phyloP scores from a whole-genome alignment of 306 rosid genomes.

The Dryas octopetala region DNA sequence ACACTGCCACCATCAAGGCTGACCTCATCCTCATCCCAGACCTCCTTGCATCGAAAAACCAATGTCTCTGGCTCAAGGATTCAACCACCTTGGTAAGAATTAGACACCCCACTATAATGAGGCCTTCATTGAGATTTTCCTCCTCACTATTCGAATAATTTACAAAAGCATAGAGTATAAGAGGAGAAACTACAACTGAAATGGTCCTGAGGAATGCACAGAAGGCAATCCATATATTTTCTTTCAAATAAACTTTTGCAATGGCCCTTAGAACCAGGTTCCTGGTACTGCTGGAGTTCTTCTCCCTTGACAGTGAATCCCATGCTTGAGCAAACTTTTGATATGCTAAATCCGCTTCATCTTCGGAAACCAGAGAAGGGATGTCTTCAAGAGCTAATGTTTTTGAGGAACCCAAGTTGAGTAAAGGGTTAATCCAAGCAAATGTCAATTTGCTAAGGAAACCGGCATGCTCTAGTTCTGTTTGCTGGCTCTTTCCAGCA shows the following conservation, averaged over 20 bases:
- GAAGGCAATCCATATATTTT: conserved; percentile 51
- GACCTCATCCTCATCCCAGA: conserved; percentile 79
- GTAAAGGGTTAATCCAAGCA: conserved; percentile 66
- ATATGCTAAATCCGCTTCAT: conserved; percentile 50
- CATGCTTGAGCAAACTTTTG: conserved; percentile 48
- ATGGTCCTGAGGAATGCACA: conserved; percentile 47
- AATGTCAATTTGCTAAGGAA: conserved; percentile 53
- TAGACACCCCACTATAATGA: conserved; percentile 49
- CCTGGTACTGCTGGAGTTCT: conserved; percentile 24
- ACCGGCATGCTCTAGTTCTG: conserved; percentile 31
- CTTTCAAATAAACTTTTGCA: conserved; percentile 49
- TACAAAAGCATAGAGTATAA: conserved; percentile 68
- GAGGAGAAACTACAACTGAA: conserved; percentile 53
- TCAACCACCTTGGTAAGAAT: conserved; percentile 51
- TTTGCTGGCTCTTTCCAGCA: conserved; percentile 20
- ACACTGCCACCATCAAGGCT: conserved; percentile 75
- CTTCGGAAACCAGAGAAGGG: conserved; percentile 62
- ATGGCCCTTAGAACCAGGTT: conserved; percentile 52
- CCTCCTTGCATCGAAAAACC: conserved; percentile 61
- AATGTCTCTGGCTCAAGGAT: conserved; percentile 67
- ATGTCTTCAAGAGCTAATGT: conserved; percentile 56
- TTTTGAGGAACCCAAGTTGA: conserved; percentile 53
- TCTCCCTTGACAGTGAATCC: conserved; percentile 46
- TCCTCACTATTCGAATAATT: conserved; percentile 43
- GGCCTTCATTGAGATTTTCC: conserved; percentile 36